Evolutionary conservation across 306 rosid genomes (phyloP).

Genomic region (Sicyos edulis): DNA sequence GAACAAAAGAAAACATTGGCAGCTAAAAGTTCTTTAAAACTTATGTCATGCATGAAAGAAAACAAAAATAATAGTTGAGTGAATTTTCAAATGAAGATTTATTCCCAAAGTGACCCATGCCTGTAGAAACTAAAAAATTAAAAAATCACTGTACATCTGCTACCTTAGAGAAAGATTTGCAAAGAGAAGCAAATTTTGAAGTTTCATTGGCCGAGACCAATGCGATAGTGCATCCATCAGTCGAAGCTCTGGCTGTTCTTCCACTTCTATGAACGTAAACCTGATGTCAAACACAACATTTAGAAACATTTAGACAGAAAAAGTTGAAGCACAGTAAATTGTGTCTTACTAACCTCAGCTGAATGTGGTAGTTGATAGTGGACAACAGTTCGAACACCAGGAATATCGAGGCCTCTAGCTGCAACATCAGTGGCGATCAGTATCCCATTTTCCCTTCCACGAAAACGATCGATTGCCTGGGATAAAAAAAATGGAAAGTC

Average conservation of each 20-base stretch:
- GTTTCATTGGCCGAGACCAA: slow-evolving; percentile 76
- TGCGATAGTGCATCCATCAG: slow-evolving; percentile 96
- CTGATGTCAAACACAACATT: slow-evolving; percentile 34
- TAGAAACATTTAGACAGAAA: not conserved
- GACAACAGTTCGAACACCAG: slow-evolving; percentile 82
- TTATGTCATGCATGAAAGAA: not conserved
- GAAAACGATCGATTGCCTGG: slow-evolving; percentile 85
- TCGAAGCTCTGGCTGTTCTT: slow-evolving; percentile 93
- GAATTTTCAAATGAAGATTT: not conserved
- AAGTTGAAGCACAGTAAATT: slow-evolving; percentile 14
- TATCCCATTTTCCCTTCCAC: slow-evolving; percentile 60
- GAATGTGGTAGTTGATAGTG: slow-evolving; percentile 99
- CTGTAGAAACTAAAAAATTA: not conserved
- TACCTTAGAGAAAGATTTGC: slow-evolving; percentile 94
- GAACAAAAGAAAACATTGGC: not conserved
- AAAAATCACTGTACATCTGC: slow-evolving; percentile 1
- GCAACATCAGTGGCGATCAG: slow-evolving; percentile 93
- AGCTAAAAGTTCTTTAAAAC: not conserved
- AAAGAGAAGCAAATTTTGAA: slow-evolving; percentile 70
- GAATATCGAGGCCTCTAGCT: slow-evolving; percentile 93
- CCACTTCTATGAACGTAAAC: slow-evolving; percentile 99
- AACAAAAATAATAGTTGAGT: not conserved
- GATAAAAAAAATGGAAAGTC: slow-evolving; percentile 20
- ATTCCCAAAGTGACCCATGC: not conserved
- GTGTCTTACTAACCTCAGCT: slow-evolving; percentile 59